Conservation (phyloP, 345 rosid genomes). For the Aegle marmelos region DNA sequence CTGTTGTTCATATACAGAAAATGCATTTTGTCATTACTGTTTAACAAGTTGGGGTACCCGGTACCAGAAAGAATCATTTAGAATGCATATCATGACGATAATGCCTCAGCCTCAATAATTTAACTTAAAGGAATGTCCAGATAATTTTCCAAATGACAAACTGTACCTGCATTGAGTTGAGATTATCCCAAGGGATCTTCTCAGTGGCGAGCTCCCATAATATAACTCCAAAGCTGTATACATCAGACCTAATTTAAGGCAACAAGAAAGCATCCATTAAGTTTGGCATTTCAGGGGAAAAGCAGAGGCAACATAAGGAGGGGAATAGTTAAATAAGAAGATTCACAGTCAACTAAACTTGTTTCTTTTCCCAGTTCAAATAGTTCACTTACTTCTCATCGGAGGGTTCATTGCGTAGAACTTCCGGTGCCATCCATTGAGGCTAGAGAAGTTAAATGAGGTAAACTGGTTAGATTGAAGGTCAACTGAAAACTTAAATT, state of each 20-base stretch:
- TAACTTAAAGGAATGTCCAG: background rate
- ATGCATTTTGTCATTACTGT: background rate
- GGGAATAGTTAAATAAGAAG: constrained; percentile 3
- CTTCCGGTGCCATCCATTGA: constrained; percentile 99
- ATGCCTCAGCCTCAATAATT: background rate
- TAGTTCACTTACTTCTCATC: constrained; percentile 78
- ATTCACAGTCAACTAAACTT: background rate
- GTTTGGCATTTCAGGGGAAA: constrained; percentile 3
- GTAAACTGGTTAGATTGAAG: constrained; percentile 4
- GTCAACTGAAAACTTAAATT: constrained; percentile 10
- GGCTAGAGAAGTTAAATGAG: constrained; percentile 51
- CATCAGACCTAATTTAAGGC: constrained; percentile 64
- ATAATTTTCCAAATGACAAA: constrained; percentile 17
- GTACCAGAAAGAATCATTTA: background rate
- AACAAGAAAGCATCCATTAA: constrained; percentile 14
- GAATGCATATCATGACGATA: background rate
- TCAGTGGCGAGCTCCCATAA: constrained; percentile 95
- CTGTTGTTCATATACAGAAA: constrained; percentile 11
- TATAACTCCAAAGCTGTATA: constrained; percentile 93
- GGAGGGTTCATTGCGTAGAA: constrained; percentile 90
- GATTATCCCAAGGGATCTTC: constrained; percentile 97
- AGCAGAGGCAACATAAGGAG: background rate
- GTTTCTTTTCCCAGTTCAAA: constrained; percentile 12
- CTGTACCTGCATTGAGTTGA: constrained; percentile 89
- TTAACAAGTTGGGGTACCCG: background rate